phyloP scores from a whole-genome alignment of 495 filamentous ascomycete genomes.

The Bryoglossum gracile region DNA sequence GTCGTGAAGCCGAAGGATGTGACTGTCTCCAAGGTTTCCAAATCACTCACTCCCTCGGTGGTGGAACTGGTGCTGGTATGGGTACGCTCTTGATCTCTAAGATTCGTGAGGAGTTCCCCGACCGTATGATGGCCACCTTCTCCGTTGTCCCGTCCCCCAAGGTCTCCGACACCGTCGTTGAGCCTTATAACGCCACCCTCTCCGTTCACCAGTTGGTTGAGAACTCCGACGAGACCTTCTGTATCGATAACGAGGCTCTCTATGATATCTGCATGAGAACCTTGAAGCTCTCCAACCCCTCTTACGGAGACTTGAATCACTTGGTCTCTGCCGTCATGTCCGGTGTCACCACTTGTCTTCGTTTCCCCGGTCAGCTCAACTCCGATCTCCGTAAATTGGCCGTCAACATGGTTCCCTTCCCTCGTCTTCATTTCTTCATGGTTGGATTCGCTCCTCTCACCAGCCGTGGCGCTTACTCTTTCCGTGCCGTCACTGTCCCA shows the following conservation, averaged over 20 bases:
- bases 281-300: constrained; percentile 95
- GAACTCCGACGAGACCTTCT: constrained; percentile 99
- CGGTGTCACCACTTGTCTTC: constrained; percentile 95
- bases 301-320: constrained; percentile 99
- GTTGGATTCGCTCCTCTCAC: constrained; percentile 99
- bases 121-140: constrained; percentile 99
- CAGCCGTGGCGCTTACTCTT: constrained; percentile 86
- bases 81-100: constrained; percentile 99
- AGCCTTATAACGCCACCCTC: constrained; percentile 99
- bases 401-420: constrained; percentile 99
- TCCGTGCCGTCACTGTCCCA: constrained; percentile 95
- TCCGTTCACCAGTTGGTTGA: constrained; percentile 99
- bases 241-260: constrained; percentile 99
- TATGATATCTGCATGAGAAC: constrained; percentile 99
- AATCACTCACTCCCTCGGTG: constrained; percentile 99
- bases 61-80: constrained; percentile 99
- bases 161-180: constrained; percentile 99
- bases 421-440: constrained; percentile 99
- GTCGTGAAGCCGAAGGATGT: constrained; percentile 96
- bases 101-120: constrained; percentile 99
- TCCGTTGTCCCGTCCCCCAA: constrained; percentile 99
- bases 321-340: constrained; percentile 99
- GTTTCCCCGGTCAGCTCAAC: constrained; percentile 99
- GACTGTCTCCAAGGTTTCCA: constrained; percentile 99
- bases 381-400: constrained; percentile 99